Evolutionary conservation across 805 yeast species (phyloP), one percentile per base, ranked within the genome.

Genomic region (Ogataea kodamae): DNA sequence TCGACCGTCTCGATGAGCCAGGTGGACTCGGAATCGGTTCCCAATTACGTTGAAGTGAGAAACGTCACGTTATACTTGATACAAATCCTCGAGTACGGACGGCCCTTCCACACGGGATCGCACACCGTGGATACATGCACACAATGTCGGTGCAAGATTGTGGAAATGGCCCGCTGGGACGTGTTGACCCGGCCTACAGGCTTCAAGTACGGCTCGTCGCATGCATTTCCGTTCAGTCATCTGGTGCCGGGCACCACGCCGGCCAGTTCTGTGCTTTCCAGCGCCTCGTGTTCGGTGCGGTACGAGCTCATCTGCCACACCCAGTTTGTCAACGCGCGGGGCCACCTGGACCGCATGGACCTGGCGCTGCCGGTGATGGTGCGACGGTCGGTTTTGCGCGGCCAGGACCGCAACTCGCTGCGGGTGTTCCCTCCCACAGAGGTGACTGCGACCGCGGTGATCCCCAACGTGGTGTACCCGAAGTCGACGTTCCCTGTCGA

Each of bases 361-460:
- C 50, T 77, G 22, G 60, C 63, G 3, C 62, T 84, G 39, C 94
- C 96, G 0, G 56, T 92, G 6, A 71, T 80, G 45, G 68, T 92
- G 2, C 70, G 82, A 27, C 71, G 98, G 49, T 81, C 94, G 37
- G 75, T 90, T 18, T 57, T 85, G 15, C 66, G 86, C 28, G 90
- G 92, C 5, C 84, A 85, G 3, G 96, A 89, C 54, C 70, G 88
- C 48, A 86, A 84, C 52, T 85, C 96, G 1, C 62, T 87, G 22
- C 72, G 99, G 41, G 85, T 92, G 1, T 92, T 92, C 59, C 98
- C 98, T 1, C 97, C 99, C 6, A 90, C 97, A 0, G 84, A 82
- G 25, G 80, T 92, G 22, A 80, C 87, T 3, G 94, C 96, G 5
- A 76, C 82, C 17, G 92, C 95, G 6, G 82, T 80, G 10, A 65